Evolutionary conservation across 768 basidiomycete species (phyloP).

Genomic region (Tricholoma bakamatsutake): DNA sequence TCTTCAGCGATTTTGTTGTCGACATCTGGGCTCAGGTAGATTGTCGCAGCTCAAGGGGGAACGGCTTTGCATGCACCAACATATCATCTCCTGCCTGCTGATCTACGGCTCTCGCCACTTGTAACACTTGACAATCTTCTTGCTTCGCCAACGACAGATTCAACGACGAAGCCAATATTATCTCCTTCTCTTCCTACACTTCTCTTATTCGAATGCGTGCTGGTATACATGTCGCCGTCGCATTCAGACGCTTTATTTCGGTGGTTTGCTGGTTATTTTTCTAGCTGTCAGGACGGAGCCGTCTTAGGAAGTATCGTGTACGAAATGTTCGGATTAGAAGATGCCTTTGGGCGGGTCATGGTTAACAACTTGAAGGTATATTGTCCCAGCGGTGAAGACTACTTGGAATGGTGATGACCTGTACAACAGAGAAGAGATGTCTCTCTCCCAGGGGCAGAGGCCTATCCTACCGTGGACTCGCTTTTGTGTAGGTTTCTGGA

Average conservation of each 20-base stretch:
- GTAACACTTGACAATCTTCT: constrained; percentile 39
- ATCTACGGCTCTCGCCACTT: constrained; percentile 60
- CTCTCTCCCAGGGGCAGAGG: constrained; percentile 62
- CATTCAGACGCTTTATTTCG: constrained; percentile 53
- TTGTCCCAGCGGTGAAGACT: constrained; percentile 4
- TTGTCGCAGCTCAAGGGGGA: constrained; percentile 51
- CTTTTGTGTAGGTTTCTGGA: constrained; percentile 56
- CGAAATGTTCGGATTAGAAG: constrained; percentile 89
- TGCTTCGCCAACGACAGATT: constrained; percentile 10
- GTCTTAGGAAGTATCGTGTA: constrained; percentile 65
- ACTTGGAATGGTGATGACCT: constrained; percentile 1
- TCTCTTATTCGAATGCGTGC: constrained; percentile 88
- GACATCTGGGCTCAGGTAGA: constrained; percentile 1
- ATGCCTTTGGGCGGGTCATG: constrained; percentile 93
- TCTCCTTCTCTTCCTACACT: constrained; percentile 70
- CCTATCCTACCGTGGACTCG: constrained; percentile 51
- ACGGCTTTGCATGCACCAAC: constrained; percentile 45
- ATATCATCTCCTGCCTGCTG: constrained; percentile 72
- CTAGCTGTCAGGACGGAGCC: constrained; percentile 15
- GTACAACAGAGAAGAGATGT: constrained; percentile 59
- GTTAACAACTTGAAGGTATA: constrained; percentile 73
- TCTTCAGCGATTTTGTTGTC: background rate
- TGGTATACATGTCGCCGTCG: constrained; percentile 75
- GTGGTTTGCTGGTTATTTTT: constrained; percentile 67
- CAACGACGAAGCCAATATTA: constrained; percentile 31